Base-by-base conservation (phyloP, 495 filamentous ascomycete genomes). In the Neurospora sp. region DNA sequence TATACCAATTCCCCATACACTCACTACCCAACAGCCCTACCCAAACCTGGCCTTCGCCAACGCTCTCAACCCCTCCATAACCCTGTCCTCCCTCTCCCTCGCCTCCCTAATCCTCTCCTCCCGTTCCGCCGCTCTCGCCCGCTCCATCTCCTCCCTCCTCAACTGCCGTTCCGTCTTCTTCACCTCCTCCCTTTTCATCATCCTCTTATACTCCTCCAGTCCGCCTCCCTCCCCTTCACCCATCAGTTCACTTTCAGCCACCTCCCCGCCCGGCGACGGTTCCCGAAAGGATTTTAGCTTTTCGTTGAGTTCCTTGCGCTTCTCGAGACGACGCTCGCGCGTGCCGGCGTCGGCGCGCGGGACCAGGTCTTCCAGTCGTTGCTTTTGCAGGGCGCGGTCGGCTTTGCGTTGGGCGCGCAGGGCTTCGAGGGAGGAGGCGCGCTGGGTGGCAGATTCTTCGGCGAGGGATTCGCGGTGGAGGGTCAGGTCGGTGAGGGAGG, bases 271-370 rank as follows among this genome's bases (percentile, higher is more conserved):
- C 1, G 86, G 86, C 31, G 85, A 87, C 76, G 83, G 86, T 11
- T 92, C 88, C 1, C 88, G 82, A 74, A 91, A 93, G 22, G 81
- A 82, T 8, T 84, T 80, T 82, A 91, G 83, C 81, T 87, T 88
- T 14, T 87, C 89, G 71, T 84, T 86, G 14, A 86, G 75, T 72
- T 85, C 86, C 48, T 79, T 78, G 68, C 90, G 75, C 85, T 97
- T 97, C 84, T 99, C 95, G 5, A 99, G 85, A 71, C 89, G 88
- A 10, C 95, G 89, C 81, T 97, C 96, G 37, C 90, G 89, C 3
- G 93, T 94, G 1, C 95, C 94, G 0, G 95, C 82, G 69, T 95
- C 94, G 0, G 95, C 93, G 16, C 93, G 91, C 5, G 96, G 95
- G 0, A 85, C 87, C 12, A 97, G 82, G 72, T 98, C 95, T 11